Conservation (phyloP, 2,329 filamentous ascomycete genomes). For the Curvularia spicifera region DNA sequence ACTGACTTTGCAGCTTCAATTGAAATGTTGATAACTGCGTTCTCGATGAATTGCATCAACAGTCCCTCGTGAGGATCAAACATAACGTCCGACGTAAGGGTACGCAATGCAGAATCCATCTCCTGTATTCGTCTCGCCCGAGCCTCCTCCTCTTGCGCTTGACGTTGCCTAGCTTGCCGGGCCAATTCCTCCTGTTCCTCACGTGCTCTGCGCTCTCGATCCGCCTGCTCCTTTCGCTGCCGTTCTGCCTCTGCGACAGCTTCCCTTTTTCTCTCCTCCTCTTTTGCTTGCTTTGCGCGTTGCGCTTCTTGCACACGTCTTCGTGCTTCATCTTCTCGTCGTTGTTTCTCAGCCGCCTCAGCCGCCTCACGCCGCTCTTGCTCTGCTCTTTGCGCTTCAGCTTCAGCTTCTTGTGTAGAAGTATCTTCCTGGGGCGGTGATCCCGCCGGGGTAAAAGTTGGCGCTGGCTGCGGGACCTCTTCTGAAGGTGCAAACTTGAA, state of each 20-base stretch:
- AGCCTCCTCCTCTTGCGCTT: constrained; percentile 30
- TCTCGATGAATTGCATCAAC: constrained; percentile 55
- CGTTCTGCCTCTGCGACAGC: constrained; percentile 21
- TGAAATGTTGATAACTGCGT: constrained; percentile 45
- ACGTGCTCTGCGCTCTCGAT: constrained; percentile 21
- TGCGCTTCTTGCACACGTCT: constrained; percentile 22
- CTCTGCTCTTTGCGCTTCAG: constrained; percentile 11
- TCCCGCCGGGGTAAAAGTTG: constrained; percentile 25
- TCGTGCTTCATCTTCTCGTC: constrained; percentile 19
- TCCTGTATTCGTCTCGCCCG: constrained; percentile 21
- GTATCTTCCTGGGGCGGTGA: constrained; percentile 18
- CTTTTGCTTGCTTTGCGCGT: constrained; percentile 18
- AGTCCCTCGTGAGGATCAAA: constrained; percentile 50
- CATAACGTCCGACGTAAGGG: constrained; percentile 50
- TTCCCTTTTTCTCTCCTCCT: constrained; percentile 18
- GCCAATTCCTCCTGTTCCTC: constrained; percentile 30
- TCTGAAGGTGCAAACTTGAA: constrained; percentile 3
- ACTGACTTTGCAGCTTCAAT: constrained; percentile 44
- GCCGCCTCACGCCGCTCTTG: constrained; percentile 21
- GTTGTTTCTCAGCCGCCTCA: constrained; percentile 21
- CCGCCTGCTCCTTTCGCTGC: constrained; percentile 25
- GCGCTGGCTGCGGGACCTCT: constrained; percentile 9
- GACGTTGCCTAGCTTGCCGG: constrained; percentile 30
- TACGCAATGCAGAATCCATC: constrained; percentile 33
- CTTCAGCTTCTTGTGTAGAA: constrained; percentile 19